Evolutionary conservation across 2,329 filamentous ascomycete species (phyloP), one percentile per base, ranked within the genome.

Genomic region (Ilyonectria robusta): DNA sequence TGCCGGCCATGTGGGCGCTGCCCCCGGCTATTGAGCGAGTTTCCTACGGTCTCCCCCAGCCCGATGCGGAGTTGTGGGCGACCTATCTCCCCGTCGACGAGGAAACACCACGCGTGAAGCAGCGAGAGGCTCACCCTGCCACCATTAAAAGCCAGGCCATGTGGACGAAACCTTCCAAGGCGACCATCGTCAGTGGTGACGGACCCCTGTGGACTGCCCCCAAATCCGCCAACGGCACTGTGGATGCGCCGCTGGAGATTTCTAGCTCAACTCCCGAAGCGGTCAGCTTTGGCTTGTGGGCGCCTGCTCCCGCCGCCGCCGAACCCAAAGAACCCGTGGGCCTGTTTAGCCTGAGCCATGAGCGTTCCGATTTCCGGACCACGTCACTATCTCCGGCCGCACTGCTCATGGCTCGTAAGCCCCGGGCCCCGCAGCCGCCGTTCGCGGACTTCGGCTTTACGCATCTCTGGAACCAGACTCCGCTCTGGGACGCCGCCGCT

Each of bases 11-110:
- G 73, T 76, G 74, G 74, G 65, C 65, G 66, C 66, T 65, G 50
- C 69, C 70, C 15, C 46, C 64, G 21, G 26, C 69, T 17, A 42
- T 67, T 33, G 46, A 65, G n/a, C 67, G 70, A 56, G 67, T 57
- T 60, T 72, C 72, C 42, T 70, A 68, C 50, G 72, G 75, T 17
- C 74, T 82, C 17, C 78, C 80, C 56, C 72, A 76, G 58, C 72
- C 79, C n/a, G 75, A 80, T 60, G 62, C 63, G 53, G 71, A 74
- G 47, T 67, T 67, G n/a, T 76, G 74, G 74, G 66, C 68, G 15
- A 66, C 69, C 29, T 76, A 76, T 58, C 66, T 76, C 55, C 51
- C 72, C n/a, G 67, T 58, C 26, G 58, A 66, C 56, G 69, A 72
- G 37, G 72, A 75, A 40, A 65, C 63, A 46, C 51, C 68, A 50